Evolutionary conservation across 768 basidiomycete genomes (phyloP).

Genomic region (Obba rivulosa): DNA sequence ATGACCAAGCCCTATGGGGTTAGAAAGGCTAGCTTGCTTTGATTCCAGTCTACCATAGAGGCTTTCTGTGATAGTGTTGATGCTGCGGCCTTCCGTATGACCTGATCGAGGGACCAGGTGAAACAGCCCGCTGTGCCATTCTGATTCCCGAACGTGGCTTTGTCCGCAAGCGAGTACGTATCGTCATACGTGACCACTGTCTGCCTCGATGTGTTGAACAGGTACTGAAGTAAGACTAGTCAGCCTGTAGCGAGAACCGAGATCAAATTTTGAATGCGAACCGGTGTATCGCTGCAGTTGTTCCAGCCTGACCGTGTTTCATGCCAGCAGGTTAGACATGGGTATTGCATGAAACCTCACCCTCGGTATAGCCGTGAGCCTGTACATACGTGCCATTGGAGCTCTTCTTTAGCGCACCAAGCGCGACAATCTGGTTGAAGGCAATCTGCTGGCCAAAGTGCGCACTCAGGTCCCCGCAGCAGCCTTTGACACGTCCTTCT

Average conservation of each 20-base stretch:
- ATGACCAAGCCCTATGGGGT: too few relatives aligned
- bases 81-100: too few relatives aligned
- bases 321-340: too few relatives aligned
- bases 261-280: too few relatives aligned
- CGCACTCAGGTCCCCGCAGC: conserved; percentile 30
- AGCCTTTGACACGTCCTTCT: conserved; percentile 23
- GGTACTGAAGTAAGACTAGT: conserved; percentile 29
- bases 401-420: conserved; percentile 43
- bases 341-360: conserved; percentile 24
- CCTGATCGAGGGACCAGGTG: conserved; percentile 55
- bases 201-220: conserved; percentile 39
- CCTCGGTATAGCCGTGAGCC: conserved; percentile 47
- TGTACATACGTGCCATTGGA: conserved; percentile 40
- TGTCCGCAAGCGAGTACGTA: conserved; percentile 42
- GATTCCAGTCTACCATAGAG: too few relatives aligned
- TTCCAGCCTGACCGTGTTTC: conserved; percentile 68
- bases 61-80: too few relatives aligned
- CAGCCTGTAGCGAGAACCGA: conserved; percentile 12
- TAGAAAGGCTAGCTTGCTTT: too few relatives aligned
- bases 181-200: conserved; percentile 75
- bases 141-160: conserved; percentile 49
- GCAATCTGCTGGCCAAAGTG: conserved; percentile 51
- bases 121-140: conserved; percentile 50
- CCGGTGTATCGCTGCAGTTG: conserved; percentile 64
- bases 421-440: conserved; percentile 41